Percentiles rank a stretch among this genome's conserved stretches.
Conservation (phyloP, 2,329 filamentous ascomycete genomes). For the Alternaria sp. region DNA sequence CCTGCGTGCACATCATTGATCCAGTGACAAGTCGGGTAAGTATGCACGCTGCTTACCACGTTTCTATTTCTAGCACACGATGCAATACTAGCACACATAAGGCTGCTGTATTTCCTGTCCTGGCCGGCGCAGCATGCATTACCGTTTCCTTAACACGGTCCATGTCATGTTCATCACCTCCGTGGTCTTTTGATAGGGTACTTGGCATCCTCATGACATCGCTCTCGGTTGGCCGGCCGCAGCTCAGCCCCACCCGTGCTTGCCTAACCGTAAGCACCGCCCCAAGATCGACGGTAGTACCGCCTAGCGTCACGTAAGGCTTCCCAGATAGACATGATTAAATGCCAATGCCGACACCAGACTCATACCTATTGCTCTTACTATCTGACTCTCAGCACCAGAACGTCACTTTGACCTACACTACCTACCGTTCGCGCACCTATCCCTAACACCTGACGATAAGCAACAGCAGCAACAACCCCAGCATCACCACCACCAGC, state of each 20-base stretch:
- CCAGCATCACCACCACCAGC: neutral
- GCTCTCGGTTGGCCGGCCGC: neutral
- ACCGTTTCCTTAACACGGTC: neutral
- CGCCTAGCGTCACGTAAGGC: slow-evolving; percentile 2
- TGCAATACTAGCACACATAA: neutral
- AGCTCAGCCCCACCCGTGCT: slow-evolving; percentile 3
- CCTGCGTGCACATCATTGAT: neutral
- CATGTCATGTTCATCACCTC: neutral
- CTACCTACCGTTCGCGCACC: neutral
- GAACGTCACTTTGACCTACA: neutral
- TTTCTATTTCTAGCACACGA: neutral
- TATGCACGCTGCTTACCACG: neutral
- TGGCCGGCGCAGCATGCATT: neutral
- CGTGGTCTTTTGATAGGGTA: neutral
- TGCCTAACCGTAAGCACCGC: slow-evolving; percentile 4
- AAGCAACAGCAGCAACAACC: neutral
- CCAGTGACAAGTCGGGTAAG: neutral
- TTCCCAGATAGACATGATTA: neutral
- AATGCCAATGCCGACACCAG: neutral
- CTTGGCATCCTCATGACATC: neutral
- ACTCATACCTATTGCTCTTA: neutral
- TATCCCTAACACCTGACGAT: neutral
- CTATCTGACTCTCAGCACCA: neutral
- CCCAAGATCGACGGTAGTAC: neutral
- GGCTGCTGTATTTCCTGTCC: neutral